A percentile compares a stretch with the other conserved stretches of the same genome.
Evolutionary conservation across 495 filamentous ascomycete species (phyloP).

Genomic region (Lindgomyces ingoldianus): DNA sequence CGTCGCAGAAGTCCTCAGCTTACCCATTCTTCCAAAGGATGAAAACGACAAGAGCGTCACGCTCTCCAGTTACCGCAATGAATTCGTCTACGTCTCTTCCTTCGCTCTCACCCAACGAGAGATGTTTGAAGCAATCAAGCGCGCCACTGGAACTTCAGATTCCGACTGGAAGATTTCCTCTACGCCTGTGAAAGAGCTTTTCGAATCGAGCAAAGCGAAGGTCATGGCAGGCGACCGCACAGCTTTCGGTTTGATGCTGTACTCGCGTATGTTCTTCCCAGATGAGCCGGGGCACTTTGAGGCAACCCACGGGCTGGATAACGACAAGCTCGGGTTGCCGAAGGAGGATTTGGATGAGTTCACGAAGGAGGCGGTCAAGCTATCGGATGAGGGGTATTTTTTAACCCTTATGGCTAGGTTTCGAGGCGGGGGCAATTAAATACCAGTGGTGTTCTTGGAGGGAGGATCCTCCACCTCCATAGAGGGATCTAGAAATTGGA

Average conservation of each 20-base stretch:
- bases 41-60: slow-evolving; percentile 43
- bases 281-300: slow-evolving; percentile 48
- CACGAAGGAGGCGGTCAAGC: slow-evolving; percentile 48
- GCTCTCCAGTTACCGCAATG: slow-evolving; percentile 44
- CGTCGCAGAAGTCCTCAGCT: slow-evolving; percentile 46
- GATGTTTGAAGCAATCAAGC: slow-evolving; percentile 52
- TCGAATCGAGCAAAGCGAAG: slow-evolving; percentile 45
- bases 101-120: slow-evolving; percentile 52
- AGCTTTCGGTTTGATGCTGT: slow-evolving; percentile 57
- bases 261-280: slow-evolving; percentile 55
- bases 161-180: slow-evolving; percentile 59
- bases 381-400: slow-evolving; percentile 15
- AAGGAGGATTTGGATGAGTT: slow-evolving; percentile 61
- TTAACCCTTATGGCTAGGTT: too few species aligned
- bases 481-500: too few species aligned
- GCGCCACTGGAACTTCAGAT: slow-evolving; percentile 55
- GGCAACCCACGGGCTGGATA: slow-evolving; percentile 46
- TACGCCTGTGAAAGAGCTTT: slow-evolving; percentile 50
- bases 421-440: too few species aligned
- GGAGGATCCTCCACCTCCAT: too few species aligned
- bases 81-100: slow-evolving; percentile 46
- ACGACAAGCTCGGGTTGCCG: slow-evolving; percentile 56
- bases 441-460: too few species aligned
- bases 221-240: slow-evolving; percentile 49
- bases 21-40: slow-evolving; percentile 50